phyloP scores from a whole-genome alignment of 2,329 filamentous ascomycete genomes.

The Aspergillus floridensis region DNA sequence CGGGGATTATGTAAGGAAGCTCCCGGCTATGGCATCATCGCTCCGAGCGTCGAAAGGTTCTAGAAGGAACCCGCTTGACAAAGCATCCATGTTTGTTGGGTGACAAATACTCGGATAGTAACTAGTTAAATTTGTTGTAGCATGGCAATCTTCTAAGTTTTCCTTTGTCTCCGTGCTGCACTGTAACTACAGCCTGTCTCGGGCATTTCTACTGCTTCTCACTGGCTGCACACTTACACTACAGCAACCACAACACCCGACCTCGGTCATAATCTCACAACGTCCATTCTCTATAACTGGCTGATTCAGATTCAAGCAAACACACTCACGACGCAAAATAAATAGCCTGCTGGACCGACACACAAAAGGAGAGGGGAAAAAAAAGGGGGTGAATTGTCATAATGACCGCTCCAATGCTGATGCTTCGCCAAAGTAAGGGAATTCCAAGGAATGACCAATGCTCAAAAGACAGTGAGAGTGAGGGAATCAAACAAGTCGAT shows the following conservation, averaged over 20 bases:
- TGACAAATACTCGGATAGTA: no score
- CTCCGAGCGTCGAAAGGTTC: background rate
- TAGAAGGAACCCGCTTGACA: background rate
- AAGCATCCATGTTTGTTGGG: background rate
- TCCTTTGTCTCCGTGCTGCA: no score
- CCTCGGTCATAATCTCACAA: background rate
- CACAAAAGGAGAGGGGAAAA: background rate
- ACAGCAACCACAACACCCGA: background rate
- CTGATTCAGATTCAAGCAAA: background rate
- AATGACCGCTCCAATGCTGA: conserved; percentile 8
- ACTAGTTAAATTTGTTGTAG: no score
- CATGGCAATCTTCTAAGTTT: no score
- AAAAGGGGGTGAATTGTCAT: conserved; percentile 5
- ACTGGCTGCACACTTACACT: background rate
- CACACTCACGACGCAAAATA: background rate
- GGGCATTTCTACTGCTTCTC: background rate
- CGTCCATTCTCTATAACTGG: background rate
- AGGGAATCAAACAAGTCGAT: background rate
- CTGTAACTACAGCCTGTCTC: no score
- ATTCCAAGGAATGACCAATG: conserved; percentile 1
- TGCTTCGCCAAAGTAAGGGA: background rate
- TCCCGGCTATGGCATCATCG: background rate
- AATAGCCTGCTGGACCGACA: background rate
- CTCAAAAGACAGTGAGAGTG: background rate
- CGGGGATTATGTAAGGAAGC: background rate